A percentile compares a stretch with the other conserved stretches of the same genome.
phyloP scores from a whole-genome alignment of 257 asterid species.

The Solanum corneliomulleri region DNA sequence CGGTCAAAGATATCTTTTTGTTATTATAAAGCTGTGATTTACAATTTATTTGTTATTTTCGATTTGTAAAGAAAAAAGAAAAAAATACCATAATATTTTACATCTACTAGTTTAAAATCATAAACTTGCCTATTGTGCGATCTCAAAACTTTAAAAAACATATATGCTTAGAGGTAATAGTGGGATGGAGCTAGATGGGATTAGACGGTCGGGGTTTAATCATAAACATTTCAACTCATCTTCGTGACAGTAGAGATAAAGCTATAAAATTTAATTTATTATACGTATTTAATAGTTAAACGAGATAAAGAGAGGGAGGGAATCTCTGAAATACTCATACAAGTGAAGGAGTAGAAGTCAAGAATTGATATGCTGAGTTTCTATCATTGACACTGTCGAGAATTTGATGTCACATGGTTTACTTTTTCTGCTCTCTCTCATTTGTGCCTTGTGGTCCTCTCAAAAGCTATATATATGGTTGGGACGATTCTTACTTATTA shows the following conservation, averaged over 20 bases:
- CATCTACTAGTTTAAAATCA: neutral
- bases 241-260: accelerated
- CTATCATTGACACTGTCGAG: neutral
- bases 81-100: neutral
- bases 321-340: neutral
- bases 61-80: neutral
- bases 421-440: neutral
- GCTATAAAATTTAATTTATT: neutral
- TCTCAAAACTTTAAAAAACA: neutral
- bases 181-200: neutral
- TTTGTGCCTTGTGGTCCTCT: neutral
- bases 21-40: neutral
- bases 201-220: neutral
- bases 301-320: neutral
- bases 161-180: neutral
- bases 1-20: neutral
- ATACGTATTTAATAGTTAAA: neutral
- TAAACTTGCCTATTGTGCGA: neutral
- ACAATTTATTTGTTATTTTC: neutral
- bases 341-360: neutral
- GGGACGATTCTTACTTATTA: neutral
- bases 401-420: neutral
- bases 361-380: neutral
- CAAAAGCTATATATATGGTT: neutral
- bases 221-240: neutral